Evolutionary conservation across 73 alveolate species (phyloP).

Genomic region (Blepharisma stoltei): DNA sequence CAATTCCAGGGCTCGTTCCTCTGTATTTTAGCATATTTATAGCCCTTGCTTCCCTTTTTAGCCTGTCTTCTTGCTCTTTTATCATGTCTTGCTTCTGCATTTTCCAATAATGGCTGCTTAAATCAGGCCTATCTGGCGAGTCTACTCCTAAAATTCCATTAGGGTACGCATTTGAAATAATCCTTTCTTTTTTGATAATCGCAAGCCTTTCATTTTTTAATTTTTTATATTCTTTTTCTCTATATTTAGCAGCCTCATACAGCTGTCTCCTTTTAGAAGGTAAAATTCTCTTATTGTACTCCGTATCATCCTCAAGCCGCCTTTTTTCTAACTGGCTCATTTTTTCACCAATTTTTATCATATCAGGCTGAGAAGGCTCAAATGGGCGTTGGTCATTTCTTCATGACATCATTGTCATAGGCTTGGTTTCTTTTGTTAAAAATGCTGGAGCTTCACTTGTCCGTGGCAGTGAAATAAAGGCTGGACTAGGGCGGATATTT

Average conservation of each 20-base stretch:
- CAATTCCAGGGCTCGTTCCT: neutral
- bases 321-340: neutral
- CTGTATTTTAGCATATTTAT: neutral
- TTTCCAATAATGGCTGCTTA: neutral
- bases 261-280: slow-evolving; percentile 21
- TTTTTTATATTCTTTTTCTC: neutral
- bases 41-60: neutral
- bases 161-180: neutral
- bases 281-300: neutral
- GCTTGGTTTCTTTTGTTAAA: neutral
- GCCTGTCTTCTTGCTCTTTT: neutral
- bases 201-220: neutral
- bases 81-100: neutral
- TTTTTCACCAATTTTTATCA: neutral
- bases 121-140: neutral
- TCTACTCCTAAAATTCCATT: slow-evolving; percentile 15
- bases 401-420: neutral
- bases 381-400: neutral
- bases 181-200: neutral
- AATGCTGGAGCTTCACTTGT: neutral
- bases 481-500: slow-evolving; percentile 4
- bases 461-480: neutral
- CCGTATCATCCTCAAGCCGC: neutral
- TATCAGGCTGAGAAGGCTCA: neutral
- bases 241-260: slow-evolving; percentile 6